Evolutionary conservation across 1,284 basidiomycete genomes (phyloP).

Genomic region (Ceratobasidium sp.): DNA sequence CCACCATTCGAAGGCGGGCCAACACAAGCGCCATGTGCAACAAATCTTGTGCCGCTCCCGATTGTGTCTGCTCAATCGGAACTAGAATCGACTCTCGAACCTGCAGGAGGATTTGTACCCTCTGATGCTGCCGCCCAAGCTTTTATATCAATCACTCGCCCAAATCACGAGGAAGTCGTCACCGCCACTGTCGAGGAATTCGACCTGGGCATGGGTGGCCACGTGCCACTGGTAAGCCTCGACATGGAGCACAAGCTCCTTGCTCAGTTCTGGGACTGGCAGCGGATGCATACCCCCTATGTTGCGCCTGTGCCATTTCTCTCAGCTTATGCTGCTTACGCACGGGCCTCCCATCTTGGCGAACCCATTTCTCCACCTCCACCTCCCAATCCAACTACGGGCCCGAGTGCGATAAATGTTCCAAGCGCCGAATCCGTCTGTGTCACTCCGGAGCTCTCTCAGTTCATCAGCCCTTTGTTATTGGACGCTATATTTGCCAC

Average conservation of each 20-base stretch:
- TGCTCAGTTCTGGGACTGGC: conserved; percentile 44
- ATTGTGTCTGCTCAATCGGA: not conserved
- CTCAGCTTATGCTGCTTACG: conserved; percentile 34
- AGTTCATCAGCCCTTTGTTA: conserved; percentile 39
- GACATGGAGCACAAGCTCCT: conserved; percentile 32
- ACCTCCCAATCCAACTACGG: conserved; percentile 25
- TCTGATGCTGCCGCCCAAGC: conserved; percentile 14
- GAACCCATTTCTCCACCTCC: conserved; percentile 36
- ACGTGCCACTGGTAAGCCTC: conserved; percentile 21
- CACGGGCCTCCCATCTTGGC: conserved; percentile 19
- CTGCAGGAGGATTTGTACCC: conserved; percentile 10
- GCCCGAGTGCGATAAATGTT: conserved; percentile 20
- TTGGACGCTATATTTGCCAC: conserved; percentile 29
- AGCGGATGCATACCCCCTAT: conserved; percentile 38
- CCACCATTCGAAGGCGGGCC: not conserved
- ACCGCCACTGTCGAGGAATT: not conserved
- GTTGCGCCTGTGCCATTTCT: conserved; percentile 42
- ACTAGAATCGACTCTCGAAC: not conserved
- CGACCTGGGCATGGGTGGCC: conserved; percentile 32
- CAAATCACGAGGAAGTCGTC: not conserved
- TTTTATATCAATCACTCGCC: not conserved
- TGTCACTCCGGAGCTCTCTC: conserved; percentile 15
- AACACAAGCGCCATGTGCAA: too few relatives aligned
- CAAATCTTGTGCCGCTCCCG: too few relatives aligned
- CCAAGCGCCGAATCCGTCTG: conserved; percentile 19